Percentiles rank a stretch among this genome's conserved stretches.
These are phyloP conservation scores for Fusarium burgessii DNA, from an alignment of 2,329 filamentous ascomycete genomes.

Conservation along the genomic window DNA sequence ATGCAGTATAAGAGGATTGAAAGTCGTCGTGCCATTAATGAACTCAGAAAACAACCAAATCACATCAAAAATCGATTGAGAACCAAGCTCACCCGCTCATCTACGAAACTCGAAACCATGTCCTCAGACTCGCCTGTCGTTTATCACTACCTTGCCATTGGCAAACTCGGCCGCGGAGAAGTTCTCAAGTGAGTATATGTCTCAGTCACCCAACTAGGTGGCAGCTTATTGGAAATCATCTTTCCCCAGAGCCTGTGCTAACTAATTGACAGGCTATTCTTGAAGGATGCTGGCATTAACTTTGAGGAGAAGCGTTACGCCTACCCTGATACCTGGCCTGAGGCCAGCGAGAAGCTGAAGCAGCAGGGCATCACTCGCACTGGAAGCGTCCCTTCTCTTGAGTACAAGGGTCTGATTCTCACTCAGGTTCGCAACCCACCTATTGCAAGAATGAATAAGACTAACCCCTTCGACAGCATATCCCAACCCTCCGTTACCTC, in stretches of 20 bases:
- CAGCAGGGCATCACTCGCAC: conserved; percentile 46
- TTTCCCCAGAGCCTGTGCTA: neutral
- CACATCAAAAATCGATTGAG: neutral
- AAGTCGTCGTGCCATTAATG: neutral
- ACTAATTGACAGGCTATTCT: conserved; percentile 15
- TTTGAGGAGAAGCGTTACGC: conserved; percentile 37
- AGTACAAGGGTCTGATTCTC: conserved; percentile 51
- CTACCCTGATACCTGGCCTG: conserved; percentile 23
- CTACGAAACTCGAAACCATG: neutral
- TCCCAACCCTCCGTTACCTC: conserved; percentile 22
- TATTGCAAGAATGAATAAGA: accelerated
- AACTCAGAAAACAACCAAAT: neutral
- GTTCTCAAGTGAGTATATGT: conserved; percentile 39
- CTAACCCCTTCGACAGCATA: neutral
- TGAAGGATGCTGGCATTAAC: conserved; percentile 32
- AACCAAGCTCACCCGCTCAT: neutral
- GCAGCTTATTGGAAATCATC: accelerated
- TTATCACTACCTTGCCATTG: conserved; percentile 45
- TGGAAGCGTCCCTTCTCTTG: conserved; percentile 51
- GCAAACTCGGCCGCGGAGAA: conserved; percentile 46
- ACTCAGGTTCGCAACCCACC: conserved; percentile 13
- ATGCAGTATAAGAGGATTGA: neutral
- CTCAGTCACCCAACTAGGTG: too few relatives aligned
- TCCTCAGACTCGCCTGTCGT: conserved; percentile 16
- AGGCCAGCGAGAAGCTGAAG: conserved; percentile 45